phyloP scores from a whole-genome alignment of 306 rosid genomes.

The Sicyos edulis region DNA sequence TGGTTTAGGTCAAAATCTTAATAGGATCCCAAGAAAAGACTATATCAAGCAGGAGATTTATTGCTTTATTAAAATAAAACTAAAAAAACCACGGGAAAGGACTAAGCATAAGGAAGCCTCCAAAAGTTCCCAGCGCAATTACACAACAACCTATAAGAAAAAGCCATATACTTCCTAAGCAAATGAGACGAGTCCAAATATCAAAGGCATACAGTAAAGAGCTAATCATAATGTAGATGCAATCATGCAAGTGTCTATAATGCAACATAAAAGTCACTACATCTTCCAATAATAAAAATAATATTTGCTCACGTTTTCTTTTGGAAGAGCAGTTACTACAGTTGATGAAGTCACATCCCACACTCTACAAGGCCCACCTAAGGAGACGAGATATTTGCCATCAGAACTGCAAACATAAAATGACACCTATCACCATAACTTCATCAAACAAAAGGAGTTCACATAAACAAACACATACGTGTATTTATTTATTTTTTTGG shows the following conservation, averaged over 20 bases:
- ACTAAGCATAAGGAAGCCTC: background rate
- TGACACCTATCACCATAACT: constrained; percentile 27
- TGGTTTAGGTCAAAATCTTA: background rate
- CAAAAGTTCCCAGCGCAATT: background rate
- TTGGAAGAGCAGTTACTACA: constrained; percentile 46
- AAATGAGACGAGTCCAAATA: background rate
- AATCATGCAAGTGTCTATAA: background rate
- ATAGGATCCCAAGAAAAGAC: background rate
- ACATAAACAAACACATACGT: constrained; percentile 1
- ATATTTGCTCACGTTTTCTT: constrained; percentile 57
- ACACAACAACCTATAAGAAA: constrained; percentile 6
- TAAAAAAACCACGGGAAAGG: background rate
- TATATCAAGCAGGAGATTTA: background rate
- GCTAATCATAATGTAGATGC: background rate
- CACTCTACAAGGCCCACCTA: constrained; percentile 87
- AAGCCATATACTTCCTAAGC: background rate
- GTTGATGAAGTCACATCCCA: constrained; percentile 72
- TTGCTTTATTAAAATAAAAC: background rate
- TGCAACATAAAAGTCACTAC: background rate
- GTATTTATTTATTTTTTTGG: background rate
- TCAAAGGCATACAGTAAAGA: background rate
- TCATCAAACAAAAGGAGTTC: constrained; percentile 22
- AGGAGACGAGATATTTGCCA: constrained; percentile 66
- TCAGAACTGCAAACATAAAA: constrained; percentile 59
- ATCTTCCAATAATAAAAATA: constrained; percentile 17